phyloP scores from a whole-genome alignment of 306 rosid species.

The Lathyrus aphaca region DNA sequence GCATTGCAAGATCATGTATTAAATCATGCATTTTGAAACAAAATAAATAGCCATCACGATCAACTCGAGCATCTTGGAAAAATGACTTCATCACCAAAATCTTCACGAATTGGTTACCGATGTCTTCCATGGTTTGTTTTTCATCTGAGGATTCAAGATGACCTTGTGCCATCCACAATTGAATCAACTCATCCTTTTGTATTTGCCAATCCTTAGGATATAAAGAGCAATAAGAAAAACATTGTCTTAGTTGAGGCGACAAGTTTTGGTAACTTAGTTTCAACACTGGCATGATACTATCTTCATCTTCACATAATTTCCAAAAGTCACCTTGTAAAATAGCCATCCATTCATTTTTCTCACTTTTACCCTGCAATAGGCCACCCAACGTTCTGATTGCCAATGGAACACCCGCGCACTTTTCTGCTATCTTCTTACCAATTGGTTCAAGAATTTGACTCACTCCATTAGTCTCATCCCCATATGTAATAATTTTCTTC shows the following conservation, averaged over 20 bases:
- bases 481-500: background rate
- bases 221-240: background rate
- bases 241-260: background rate
- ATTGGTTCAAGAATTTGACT: background rate
- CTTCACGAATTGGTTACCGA: background rate
- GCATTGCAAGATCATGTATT: background rate
- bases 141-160: background rate
- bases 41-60: rapidly evolving
- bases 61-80: background rate
- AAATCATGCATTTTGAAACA: background rate
- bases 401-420: background rate
- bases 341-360: background rate
- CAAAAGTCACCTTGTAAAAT: background rate
- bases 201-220: background rate
- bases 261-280: slow-evolving; percentile 1
- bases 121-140: background rate
- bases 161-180: background rate
- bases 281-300: background rate
- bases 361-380: background rate
- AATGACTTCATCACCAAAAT: background rate
- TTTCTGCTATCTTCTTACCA: background rate
- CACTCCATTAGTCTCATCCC: background rate
- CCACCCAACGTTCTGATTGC: background rate
- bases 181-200: background rate
- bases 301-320: background rate